Evolutionary conservation across 2,329 filamentous ascomycete species (phyloP), one percentile per base, ranked within the genome.

Genomic region (Nannizzia gypsea): DNA sequence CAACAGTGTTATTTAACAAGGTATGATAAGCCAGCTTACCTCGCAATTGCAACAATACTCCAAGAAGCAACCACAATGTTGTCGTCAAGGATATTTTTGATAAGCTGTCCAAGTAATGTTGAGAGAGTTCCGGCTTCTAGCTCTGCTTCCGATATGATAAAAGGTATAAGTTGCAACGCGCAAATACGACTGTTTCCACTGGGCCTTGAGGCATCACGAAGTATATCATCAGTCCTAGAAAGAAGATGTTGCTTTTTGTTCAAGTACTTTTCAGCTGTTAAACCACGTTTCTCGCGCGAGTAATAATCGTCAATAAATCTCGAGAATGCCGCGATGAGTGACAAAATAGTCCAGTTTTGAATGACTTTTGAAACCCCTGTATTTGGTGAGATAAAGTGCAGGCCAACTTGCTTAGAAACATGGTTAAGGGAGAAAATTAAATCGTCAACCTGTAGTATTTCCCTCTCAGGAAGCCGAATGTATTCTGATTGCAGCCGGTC

Each of bases 401-500:
- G 61, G n/a, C 74, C 67, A 11, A 81, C 72, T 13, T 72, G 72
- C 20, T 56, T 56, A 6, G 61, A 60, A 52, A 59, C 63, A 36
- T 54, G 57, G 26, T 55, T 61, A 36, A 66, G 63, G 69, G 68
- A 76, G 67, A 88, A 87, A 0, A 79, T 75, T 26, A 96, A 70
- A 66, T 96, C 88, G 62, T 89, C 84, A n/a, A 95, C 74, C 64
- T 90, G 87, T 9, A 97, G 78, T 40, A 86, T 82, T 55, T 88
- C 85, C 61, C 83, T 83, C 55, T 88, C 84, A 38, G 83, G 78
- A 62, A 90, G 81, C 64, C 79, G 85, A 3, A 83, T 79, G 71
- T 97, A 97, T 67, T 96, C 92, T 6, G 76, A 75, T 76, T 86
- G 87, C n/a, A 99, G 73, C 3, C 81, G 78, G 50, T 90, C 85